A percentile compares a stretch with the other conserved stretches of the same genome.
phyloP scores from a whole-genome alignment of 495 filamentous ascomycete species.

The Aspergillus saccharolyticus region DNA sequence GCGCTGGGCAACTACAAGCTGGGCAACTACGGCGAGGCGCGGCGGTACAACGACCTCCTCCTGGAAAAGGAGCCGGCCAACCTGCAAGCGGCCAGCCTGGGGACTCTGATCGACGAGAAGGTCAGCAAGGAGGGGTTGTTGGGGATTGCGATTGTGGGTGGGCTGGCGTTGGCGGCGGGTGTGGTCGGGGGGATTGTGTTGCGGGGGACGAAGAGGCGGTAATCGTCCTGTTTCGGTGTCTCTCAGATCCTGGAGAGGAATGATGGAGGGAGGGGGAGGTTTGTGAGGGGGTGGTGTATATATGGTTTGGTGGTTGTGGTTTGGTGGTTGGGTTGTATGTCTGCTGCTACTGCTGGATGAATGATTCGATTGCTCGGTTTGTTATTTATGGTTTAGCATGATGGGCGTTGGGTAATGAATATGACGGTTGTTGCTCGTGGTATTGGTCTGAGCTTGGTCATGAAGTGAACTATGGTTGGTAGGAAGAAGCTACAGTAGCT shows the following conservation, averaged over 20 bases:
- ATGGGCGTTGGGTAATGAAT: not conserved
- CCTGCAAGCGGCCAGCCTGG: constrained; percentile 79
- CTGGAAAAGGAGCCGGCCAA: constrained; percentile 86
- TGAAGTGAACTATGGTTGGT: too few relatives aligned
- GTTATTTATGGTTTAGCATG: not conserved
- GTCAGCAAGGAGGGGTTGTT: constrained; percentile 90
- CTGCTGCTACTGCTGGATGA: not conserved
- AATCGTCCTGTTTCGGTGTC: not conserved
- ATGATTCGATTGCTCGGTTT: not conserved
- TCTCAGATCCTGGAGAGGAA: not conserved
- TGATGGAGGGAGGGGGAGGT: not conserved
- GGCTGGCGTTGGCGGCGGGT: constrained; percentile 88
- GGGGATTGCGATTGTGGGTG: constrained; percentile 95
- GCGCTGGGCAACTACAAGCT: constrained; percentile 96
- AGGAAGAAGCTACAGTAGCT: too few relatives aligned
- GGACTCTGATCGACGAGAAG: constrained; percentile 86
- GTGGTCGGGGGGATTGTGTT: constrained; percentile 83
- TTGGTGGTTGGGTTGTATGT: not conserved
- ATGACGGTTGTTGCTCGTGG: not conserved
- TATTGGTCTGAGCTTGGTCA: not conserved
- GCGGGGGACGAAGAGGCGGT: constrained; percentile 59
- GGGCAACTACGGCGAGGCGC: constrained; percentile 91
- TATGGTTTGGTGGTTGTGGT: constrained; percentile 5
- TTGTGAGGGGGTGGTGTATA: constrained; percentile 10
- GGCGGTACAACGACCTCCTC: constrained; percentile 88